Percentiles rank a stretch among this genome's conserved stretches.
These are phyloP conservation scores for Candida nitratophila DNA, from an alignment of 805 yeast species.

Conservation along the genomic window DNA sequence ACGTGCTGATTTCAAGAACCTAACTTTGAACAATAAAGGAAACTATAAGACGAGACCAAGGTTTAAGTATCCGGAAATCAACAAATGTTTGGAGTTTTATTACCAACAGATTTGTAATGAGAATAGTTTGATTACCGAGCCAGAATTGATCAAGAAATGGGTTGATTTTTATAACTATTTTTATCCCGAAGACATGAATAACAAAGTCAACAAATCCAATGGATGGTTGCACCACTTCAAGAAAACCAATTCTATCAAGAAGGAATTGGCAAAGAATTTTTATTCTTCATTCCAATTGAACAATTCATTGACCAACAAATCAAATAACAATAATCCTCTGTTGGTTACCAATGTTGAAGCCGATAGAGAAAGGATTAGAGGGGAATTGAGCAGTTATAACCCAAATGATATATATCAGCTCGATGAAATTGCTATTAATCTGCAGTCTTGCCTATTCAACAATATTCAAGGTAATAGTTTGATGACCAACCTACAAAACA, in stretches of 20 bases:
- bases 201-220: constrained; percentile 20
- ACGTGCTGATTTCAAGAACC: constrained; percentile 20
- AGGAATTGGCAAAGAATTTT: constrained; percentile 20
- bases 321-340: neutral
- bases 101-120: constrained; percentile 30
- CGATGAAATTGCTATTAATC: constrained; percentile 27
- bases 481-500: constrained; percentile 7
- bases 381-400: constrained; percentile 9
- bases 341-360: constrained; percentile 5
- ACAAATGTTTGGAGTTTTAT: constrained; percentile 28
- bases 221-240: constrained; percentile 38
- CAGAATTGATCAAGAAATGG: constrained; percentile 26
- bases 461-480: constrained; percentile 2
- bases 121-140: constrained; percentile 21
- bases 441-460: constrained; percentile 14
- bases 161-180: constrained; percentile 15
- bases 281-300: constrained; percentile 6
- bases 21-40: constrained; percentile 20
- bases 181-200: constrained; percentile 8
- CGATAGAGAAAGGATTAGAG: constrained; percentile 19
- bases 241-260: constrained; percentile 20
- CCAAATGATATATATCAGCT: constrained; percentile 27
- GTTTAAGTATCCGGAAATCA: constrained; percentile 25
- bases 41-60: constrained; percentile 26
- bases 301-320: neutral